Percentiles rank a stretch among this genome's conserved stretches.
Evolutionary conservation across 1,139 yeast species (phyloP).

Genomic region (Taphrina flavorubra): DNA sequence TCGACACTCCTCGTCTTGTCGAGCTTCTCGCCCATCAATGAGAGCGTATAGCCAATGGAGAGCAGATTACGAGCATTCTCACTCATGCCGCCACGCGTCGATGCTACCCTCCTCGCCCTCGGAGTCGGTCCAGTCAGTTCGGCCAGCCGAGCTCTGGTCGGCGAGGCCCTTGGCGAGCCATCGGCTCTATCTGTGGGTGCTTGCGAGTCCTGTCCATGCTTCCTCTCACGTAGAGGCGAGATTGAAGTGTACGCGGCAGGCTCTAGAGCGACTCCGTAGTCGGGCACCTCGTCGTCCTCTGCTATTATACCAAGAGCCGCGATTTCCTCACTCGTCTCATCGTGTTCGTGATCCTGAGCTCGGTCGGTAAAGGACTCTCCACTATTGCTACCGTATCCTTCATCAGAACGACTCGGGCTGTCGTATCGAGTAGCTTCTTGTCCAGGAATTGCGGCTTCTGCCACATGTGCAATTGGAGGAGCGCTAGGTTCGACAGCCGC

Average conservation of each 20-base stretch:
- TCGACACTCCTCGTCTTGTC: slow-evolving; percentile 31
- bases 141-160: slow-evolving; percentile 17
- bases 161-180: slow-evolving; percentile 14
- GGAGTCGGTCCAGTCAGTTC: slow-evolving; percentile 18
- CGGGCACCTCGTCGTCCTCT: slow-evolving; percentile 33
- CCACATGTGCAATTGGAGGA: not conserved
- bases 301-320: slow-evolving; percentile 38
- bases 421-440: not conserved
- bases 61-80: slow-evolving; percentile 34
- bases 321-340: slow-evolving; percentile 32
- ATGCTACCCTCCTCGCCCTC: not conserved
- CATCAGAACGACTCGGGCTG: slow-evolving; percentile 32
- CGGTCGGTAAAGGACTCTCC: slow-evolving; percentile 26
- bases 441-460: not conserved
- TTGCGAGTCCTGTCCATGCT: slow-evolving; percentile 4
- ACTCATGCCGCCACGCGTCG: slow-evolving; percentile 19
- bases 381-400: slow-evolving; percentile 37
- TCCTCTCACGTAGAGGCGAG: slow-evolving; percentile 7
- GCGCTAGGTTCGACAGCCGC: not conserved
- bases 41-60: slow-evolving; percentile 32
- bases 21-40: slow-evolving; percentile 37
- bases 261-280: slow-evolving; percentile 32
- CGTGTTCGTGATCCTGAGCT: slow-evolving; percentile 16
- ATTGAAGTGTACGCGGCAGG: slow-evolving; percentile 13
- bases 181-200: not conserved